Evolutionary conservation across 371 early-diverging fungal species (phyloP).

Genomic region (Lichtheimia corymbifera): DNA sequence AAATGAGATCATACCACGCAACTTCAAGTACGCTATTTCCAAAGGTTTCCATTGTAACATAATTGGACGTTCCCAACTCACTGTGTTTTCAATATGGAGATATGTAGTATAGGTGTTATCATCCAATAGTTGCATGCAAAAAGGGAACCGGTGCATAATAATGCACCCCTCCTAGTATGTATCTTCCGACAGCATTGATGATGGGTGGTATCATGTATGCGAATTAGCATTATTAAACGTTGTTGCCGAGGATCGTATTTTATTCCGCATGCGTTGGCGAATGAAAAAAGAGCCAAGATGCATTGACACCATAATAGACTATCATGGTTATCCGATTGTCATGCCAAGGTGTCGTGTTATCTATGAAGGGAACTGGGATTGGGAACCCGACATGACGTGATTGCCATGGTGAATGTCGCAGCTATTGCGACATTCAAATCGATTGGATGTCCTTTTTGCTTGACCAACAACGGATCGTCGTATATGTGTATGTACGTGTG

Average conservation of each 20-base stretch:
- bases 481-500: background rate
- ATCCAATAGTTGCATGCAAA: background rate
- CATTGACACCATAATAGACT: background rate
- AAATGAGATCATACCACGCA: no score
- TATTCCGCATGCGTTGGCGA: background rate
- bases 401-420: conserved; percentile 19
- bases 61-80: background rate
- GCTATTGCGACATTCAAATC: conserved; percentile 18
- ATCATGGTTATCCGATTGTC: background rate
- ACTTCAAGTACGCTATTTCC: no score
- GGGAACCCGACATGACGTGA: conserved; percentile 18
- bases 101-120: background rate
- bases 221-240: background rate
- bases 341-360: background rate
- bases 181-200: background rate
- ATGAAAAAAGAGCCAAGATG: background rate
- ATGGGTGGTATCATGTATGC: background rate
- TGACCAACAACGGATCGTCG: conserved; percentile 2
- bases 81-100: background rate
- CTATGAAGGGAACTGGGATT: background rate
- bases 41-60: no score
- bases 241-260: background rate
- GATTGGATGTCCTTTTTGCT: conserved; percentile 4
- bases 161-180: background rate
- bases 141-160: background rate